phyloP scores from a whole-genome alignment of 179 eudicot genomes.

The Amaranthus tricolor region DNA sequence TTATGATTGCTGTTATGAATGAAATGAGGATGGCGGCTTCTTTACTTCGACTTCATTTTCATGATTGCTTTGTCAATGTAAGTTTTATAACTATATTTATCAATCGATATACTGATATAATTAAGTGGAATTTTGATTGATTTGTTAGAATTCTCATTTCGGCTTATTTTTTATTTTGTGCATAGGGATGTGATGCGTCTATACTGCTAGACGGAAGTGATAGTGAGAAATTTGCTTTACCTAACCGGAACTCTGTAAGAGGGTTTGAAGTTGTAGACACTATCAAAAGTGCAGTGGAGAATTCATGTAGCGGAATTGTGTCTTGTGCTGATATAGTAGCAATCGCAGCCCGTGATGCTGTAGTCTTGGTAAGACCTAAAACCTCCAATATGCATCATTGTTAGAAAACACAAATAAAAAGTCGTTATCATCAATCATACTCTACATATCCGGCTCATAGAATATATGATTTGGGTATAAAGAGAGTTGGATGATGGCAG shows the following conservation, averaged over 20 bases:
- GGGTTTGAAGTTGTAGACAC: conserved; percentile 78
- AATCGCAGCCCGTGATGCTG: conserved; percentile 84
- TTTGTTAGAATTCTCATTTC: no score
- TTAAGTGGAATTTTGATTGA: no score
- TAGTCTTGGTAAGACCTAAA: conserved; percentile 56
- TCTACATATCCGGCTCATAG: no score
- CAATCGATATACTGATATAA: no score
- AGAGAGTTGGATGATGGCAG: no score
- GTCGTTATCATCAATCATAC: neutral
- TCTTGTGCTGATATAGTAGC: conserved; percentile 83
- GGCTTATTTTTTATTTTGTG: neutral
- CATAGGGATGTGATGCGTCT: conserved; percentile 84
- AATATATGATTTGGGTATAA: no score
- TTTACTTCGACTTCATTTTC: conserved; percentile 43
- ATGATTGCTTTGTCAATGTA: conserved; percentile 46
- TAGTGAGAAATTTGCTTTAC: conserved; percentile 60
- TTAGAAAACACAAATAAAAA: neutral
- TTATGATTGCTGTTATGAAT: conserved; percentile 28
- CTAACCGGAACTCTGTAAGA: conserved; percentile 62
- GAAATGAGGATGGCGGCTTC: conserved; percentile 45
- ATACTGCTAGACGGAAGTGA: conserved; percentile 63
- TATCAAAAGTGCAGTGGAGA: conserved; percentile 71
- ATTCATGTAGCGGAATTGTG: conserved; percentile 62
- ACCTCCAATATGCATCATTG: neutral
- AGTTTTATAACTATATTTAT: neutral